phyloP scores from a whole-genome alignment of 345 rosid species.

The Durio zibethinus region DNA sequence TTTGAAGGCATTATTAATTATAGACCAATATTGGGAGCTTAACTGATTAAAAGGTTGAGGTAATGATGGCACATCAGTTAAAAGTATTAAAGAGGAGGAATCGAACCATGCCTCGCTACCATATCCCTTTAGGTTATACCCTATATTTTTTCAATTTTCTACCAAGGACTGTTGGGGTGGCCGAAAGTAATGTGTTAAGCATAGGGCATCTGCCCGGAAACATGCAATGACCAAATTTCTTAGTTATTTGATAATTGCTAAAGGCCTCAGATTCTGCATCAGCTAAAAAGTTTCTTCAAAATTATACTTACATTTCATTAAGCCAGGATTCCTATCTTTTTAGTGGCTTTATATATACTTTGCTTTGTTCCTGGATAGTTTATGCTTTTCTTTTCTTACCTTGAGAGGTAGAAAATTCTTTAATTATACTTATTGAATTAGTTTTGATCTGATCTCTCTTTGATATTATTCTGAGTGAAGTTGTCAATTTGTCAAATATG shows the following conservation, averaged over 20 bases:
- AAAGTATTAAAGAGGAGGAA: neutral
- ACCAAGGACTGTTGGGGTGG: neutral
- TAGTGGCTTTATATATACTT: neutral
- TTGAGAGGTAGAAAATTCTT: neutral
- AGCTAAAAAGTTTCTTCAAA: neutral
- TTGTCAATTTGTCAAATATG: neutral
- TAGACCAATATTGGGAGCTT: neutral
- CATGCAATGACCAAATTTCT: neutral
- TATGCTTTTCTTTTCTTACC: neutral
- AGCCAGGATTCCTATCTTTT: neutral
- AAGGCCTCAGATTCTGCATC: neutral
- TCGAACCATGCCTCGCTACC: neutral
- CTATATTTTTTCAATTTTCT: neutral
- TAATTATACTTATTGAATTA: neutral
- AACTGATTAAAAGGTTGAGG: neutral
- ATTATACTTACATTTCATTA: neutral
- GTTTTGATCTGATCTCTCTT: neutral
- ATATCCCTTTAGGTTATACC: neutral
- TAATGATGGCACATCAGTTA: neutral
- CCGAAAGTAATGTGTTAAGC: neutral
- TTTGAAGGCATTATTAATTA: neutral
- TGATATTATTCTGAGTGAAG: neutral
- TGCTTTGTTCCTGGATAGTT: neutral
- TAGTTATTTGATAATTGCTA: constrained; percentile 2
- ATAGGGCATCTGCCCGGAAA: neutral